Evolutionary conservation across 768 basidiomycete genomes (phyloP).

Genomic region (Rhodotorula babjevae): DNA sequence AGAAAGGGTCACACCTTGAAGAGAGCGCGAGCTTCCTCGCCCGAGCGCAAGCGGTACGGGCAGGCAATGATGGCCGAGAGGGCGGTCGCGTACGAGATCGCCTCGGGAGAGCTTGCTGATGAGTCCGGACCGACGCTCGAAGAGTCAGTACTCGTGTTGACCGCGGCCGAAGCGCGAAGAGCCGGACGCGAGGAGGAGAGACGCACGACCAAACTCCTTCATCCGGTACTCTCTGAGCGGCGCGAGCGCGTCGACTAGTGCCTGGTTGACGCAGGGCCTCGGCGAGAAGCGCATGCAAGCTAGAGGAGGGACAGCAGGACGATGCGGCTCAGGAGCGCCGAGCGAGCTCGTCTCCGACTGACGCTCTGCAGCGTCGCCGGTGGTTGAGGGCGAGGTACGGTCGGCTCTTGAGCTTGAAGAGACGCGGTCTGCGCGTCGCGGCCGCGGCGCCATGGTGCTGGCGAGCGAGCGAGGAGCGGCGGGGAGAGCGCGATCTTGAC

Average conservation of each 20-base stretch:
- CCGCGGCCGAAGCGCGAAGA: too few species aligned
- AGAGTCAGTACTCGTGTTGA: not conserved
- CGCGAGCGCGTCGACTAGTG: conserved; percentile 2
- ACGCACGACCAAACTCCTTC: conserved; percentile 18
- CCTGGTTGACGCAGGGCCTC: conserved; percentile 28
- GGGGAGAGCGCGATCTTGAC: not conserved
- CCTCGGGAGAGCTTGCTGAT: not conserved
- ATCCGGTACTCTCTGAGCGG: conserved; percentile 12
- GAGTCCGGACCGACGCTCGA: too few species aligned
- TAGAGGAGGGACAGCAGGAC: conserved; percentile 12
- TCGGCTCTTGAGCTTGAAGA: not conserved
- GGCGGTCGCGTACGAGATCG: conserved; percentile 23
- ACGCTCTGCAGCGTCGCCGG: not conserved
- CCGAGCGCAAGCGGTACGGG: conserved; percentile 19
- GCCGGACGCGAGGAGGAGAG: too few species aligned
- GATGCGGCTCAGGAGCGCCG: too few species aligned
- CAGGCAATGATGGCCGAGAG: conserved; percentile 20
- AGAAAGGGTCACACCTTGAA: conserved; percentile 5
- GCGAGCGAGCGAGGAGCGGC: too few species aligned
- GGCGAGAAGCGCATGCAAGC: conserved; percentile 27
- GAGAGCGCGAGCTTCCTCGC: conserved; percentile 14
- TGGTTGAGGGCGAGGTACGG: not conserved
- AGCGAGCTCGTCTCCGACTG: not conserved
- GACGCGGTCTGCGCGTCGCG: not conserved
- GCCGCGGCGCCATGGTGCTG: not conserved